Evolutionary conservation across 345 rosid genomes (phyloP).

Genomic region (Citropsis articulata): DNA sequence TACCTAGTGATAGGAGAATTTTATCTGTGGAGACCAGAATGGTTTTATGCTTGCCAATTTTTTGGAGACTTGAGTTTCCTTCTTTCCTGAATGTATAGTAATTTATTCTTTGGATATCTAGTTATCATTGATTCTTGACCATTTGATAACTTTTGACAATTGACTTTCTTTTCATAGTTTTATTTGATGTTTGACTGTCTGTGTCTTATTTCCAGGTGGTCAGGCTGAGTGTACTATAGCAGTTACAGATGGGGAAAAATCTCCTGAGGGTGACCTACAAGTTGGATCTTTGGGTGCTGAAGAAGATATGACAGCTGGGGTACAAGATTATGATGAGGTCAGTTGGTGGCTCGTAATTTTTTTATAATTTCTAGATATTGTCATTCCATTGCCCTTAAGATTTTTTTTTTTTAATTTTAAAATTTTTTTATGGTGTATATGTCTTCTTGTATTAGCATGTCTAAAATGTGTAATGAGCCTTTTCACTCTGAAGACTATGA

Average conservation of each 20-base stretch:
- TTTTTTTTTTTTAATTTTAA: not conserved
- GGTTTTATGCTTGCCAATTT: not conserved
- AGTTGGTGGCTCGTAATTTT: conserved; percentile 4
- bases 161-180: conserved; percentile 11
- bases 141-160: not conserved
- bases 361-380: not conserved
- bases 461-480: too few relatives aligned
- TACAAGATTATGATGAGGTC: conserved; percentile 48
- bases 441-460: not conserved
- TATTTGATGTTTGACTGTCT: conserved; percentile 21
- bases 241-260: conserved; percentile 35
- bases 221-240: conserved; percentile 30
- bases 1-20: not conserved
- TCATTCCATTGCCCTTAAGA: too few relatives aligned
- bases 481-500: too few relatives aligned
- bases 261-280: conserved; percentile 35
- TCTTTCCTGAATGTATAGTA: not conserved
- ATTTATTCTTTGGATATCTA: not conserved
- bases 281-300: conserved; percentile 40
- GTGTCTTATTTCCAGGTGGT: conserved; percentile 32
- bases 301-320: conserved; percentile 44
- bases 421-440: not conserved
- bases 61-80: not conserved
- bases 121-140: not conserved
- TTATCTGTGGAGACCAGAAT: not conserved